Percentiles rank a stretch among this genome's conserved stretches.
Evolutionary conservation across 108 stramenopile species (phyloP).

Genomic region (Fragilariopsis cylindrus): DNA sequence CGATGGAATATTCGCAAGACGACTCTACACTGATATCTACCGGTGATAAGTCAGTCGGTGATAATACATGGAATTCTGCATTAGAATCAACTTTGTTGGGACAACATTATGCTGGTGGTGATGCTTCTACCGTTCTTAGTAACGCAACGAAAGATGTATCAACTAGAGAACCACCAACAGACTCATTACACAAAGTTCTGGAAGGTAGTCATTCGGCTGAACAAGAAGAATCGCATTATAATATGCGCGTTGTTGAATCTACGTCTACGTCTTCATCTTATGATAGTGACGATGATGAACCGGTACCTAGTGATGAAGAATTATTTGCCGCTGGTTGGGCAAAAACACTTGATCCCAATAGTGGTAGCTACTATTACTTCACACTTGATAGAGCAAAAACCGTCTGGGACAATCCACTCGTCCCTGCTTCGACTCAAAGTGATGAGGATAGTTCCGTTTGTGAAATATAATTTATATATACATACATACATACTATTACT

Average conservation of each 20-base stretch:
- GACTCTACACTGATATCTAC: conserved; percentile 43
- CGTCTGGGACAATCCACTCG: conserved; percentile 83
- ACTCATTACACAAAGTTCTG: neutral
- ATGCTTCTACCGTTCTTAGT: conserved; percentile 16
- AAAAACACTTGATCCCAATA: conserved; percentile 84
- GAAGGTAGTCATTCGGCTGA: neutral
- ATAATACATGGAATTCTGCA: conserved; percentile 4
- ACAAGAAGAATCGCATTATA: neutral
- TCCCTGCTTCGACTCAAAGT: neutral
- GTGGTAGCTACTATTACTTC: conserved; percentile 83
- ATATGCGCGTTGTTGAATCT: neutral
- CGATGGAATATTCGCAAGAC: conserved; percentile 64
- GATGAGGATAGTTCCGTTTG: neutral
- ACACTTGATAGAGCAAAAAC: conserved; percentile 80
- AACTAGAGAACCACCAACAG: neutral
- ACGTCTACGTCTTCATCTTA: conserved; percentile 30
- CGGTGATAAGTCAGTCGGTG: conserved; percentile 30
- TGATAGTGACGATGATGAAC: conserved; percentile 32
- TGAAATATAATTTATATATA: neutral
- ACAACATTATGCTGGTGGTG: conserved; percentile 27
- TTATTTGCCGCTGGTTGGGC: conserved; percentile 85
- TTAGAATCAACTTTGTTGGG: conserved; percentile 44
- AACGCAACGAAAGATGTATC: neutral
- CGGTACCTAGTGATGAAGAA: conserved; percentile 81
- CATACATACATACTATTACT: too few relatives aligned